These are phyloP conservation scores for Ambispora gerdemannii DNA, from an alignment of 192 early-diverging fungal species.

Conservation along the genomic window DNA sequence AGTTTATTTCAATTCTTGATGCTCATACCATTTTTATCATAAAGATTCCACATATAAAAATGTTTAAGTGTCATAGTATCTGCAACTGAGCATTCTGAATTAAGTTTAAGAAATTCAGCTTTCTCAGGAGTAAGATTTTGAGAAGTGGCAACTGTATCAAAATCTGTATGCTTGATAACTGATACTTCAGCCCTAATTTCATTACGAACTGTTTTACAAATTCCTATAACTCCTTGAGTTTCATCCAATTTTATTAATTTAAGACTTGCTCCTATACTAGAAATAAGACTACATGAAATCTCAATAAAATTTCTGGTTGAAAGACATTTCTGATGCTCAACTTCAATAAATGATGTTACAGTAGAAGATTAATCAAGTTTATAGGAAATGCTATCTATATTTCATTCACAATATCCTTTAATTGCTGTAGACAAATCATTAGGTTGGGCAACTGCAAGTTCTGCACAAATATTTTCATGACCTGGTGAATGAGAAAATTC, in stretches of 20 bases:
- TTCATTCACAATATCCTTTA: conserved; percentile 15
- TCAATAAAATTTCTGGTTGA: too few species aligned
- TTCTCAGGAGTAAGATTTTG: conserved; percentile 16
- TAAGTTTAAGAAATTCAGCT: conserved; percentile 11
- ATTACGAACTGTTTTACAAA: conserved; percentile 13
- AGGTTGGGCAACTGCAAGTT: conserved; percentile 12
- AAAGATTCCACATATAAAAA: too few species aligned
- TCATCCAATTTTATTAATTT: too few species aligned
- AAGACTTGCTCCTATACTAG: too few species aligned
- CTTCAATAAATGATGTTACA: conserved; percentile 19
- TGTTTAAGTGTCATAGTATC: too few species aligned
- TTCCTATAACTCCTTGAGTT: conserved; percentile 15
- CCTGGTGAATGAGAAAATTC: conserved; percentile 8
- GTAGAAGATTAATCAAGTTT: conserved; percentile 10
- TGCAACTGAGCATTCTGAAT: conserved; percentile 12
- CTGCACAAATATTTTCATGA: conserved; percentile 15
- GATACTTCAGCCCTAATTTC: conserved; percentile 9
- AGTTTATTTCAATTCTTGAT: too few species aligned
- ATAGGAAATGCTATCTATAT: conserved; percentile 19
- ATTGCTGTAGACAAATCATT: conserved; percentile 14
- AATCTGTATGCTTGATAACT: conserved; percentile 15
- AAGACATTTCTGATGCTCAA: too few species aligned
- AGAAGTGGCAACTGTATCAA: conserved; percentile 15
- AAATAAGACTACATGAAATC: too few species aligned
- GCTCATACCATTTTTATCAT: too few species aligned